phyloP scores from a whole-genome alignment of 164 flowering plant genomes.

The Stephania cephalantha region DNA sequence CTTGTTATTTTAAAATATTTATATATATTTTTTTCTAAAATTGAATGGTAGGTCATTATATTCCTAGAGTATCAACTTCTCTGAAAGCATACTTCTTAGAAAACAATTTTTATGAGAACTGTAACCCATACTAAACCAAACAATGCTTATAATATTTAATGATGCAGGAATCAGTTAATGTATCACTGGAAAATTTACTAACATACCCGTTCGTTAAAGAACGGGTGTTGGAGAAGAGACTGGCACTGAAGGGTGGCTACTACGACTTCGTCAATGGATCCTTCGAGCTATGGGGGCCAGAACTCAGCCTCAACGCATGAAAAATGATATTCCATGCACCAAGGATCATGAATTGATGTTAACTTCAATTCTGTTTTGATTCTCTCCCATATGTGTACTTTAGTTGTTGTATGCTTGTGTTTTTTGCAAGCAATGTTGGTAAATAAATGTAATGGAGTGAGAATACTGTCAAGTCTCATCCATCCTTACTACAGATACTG shows the following conservation, averaged over 20 bases:
- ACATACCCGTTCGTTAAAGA: conserved; percentile 90
- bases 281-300: conserved; percentile 76
- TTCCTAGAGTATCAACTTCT: neutral
- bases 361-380: neutral
- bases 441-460: neutral
- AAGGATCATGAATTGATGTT: neutral
- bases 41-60: no score
- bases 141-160: neutral
- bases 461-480: neutral
- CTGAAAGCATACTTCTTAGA: no score
- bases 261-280: conserved; percentile 76
- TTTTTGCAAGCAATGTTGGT: neutral
- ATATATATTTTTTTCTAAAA: no score
- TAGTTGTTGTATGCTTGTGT: neutral
- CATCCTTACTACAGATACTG: no score
- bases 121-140: neutral
- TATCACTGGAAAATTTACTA: conserved; percentile 68
- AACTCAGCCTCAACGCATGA: conserved; percentile 57
- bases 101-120: neutral
- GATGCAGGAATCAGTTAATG: conserved; percentile 92
- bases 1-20: no score
- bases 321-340: neutral
- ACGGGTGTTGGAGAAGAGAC: conserved; percentile 64
- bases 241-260: conserved; percentile 82
- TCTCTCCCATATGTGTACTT: neutral